These are phyloP conservation scores for Saccharomycopsis babjevae DNA, from an alignment of 805 yeast species.

Conservation along the genomic window DNA sequence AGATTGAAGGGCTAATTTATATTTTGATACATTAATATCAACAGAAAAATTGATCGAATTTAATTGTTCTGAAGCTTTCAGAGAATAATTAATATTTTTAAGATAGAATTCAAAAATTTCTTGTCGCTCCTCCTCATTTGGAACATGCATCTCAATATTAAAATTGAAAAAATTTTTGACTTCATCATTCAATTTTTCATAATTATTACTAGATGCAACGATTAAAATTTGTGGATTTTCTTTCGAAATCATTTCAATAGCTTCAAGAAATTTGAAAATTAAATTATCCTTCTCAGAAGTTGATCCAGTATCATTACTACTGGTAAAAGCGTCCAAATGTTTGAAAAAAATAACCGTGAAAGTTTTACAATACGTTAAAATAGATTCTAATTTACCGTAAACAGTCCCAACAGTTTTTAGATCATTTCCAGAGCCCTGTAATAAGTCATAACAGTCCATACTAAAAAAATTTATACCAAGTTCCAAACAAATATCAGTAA, in stretches of 20 bases:
- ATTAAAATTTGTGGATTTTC: constrained; percentile 37
- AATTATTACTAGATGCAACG: constrained; percentile 57
- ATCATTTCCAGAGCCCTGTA: constrained; percentile 49
- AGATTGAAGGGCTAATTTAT: constrained; percentile 65
- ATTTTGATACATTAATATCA: constrained; percentile 36
- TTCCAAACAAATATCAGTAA: constrained; percentile 42
- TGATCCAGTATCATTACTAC: constrained; percentile 36
- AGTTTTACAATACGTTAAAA: constrained; percentile 34
- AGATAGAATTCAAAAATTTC: constrained; percentile 48
- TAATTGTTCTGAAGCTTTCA: neutral
- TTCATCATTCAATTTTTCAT: constrained; percentile 56
- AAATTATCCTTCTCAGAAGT: constrained; percentile 31
- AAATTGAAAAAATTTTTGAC: constrained; percentile 64
- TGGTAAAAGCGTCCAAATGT: constrained; percentile 66
- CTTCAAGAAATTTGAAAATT: constrained; percentile 43
- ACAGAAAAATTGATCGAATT: neutral
- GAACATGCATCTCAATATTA: constrained; percentile 68
- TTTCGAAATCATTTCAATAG: constrained; percentile 40
- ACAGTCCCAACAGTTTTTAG: constrained; percentile 70
- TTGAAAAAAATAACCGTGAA: constrained; percentile 46
- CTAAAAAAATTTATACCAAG: constrained; percentile 59
- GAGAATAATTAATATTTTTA: constrained; percentile 21
- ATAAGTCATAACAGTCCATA: constrained; percentile 57
- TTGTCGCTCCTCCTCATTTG: constrained; percentile 64
- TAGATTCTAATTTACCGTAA: constrained; percentile 64